Conservation (phyloP, 2,329 filamentous ascomycete genomes). For the Fusarium paranaense region DNA sequence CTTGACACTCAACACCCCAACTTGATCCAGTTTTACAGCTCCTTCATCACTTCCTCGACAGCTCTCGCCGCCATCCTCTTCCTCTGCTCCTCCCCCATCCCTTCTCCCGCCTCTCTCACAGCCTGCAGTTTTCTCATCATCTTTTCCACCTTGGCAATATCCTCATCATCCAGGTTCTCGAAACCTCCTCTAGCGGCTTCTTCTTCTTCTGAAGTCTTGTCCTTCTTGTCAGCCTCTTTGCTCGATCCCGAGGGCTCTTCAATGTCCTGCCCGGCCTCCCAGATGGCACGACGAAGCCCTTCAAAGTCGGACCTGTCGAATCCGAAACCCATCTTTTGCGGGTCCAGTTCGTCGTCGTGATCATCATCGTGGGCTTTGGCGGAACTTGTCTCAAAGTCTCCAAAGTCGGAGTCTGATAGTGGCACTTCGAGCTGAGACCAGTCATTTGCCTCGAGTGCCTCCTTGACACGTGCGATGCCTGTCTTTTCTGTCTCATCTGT, state of each 20-base stretch:
- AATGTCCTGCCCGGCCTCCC: conserved; percentile 50
- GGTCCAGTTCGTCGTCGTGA: conserved; percentile 54
- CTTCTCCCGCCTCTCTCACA: conserved; percentile 68
- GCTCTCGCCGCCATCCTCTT: conserved; percentile 70
- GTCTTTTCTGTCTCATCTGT: conserved; percentile 61
- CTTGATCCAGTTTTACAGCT: conserved; percentile 51
- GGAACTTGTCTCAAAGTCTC: conserved; percentile 49
- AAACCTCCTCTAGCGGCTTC: conserved; percentile 51
- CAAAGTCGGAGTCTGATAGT: conserved; percentile 45
- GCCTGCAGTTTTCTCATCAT: conserved; percentile 75
- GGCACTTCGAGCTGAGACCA: conserved; percentile 60
- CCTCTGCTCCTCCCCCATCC: conserved; percentile 70
- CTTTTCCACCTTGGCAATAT: conserved; percentile 69
- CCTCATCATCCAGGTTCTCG: conserved; percentile 59
- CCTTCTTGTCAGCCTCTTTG: conserved; percentile 19
- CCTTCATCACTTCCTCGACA: conserved; percentile 73
- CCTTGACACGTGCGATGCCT: conserved; percentile 68
- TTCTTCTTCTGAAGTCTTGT: conserved; percentile 13
- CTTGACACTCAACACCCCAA: neutral
- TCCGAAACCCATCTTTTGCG: conserved; percentile 63
- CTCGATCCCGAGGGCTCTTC: conserved; percentile 18
- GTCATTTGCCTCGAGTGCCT: conserved; percentile 75
- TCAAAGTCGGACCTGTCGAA: conserved; percentile 66
- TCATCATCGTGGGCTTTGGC: conserved; percentile 47
- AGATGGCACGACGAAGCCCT: conserved; percentile 64